Percentiles rank a stretch among this genome's conserved stretches.
phyloP scores from a whole-genome alignment of 129 eudicot genomes.

The Flaveria trinervia region DNA sequence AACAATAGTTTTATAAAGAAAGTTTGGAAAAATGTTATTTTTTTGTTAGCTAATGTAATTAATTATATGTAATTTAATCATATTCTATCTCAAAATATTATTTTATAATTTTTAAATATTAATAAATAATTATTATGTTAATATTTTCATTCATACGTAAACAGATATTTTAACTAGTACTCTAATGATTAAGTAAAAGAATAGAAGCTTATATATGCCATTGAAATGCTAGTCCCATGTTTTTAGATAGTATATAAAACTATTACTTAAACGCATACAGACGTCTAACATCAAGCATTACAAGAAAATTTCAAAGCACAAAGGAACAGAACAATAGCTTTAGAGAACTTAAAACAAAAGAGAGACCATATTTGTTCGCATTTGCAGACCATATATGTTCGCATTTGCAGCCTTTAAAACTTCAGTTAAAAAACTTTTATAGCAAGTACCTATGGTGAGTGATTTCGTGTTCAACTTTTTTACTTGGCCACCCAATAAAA shows the following conservation, averaged over 20 bases:
- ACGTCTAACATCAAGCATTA: slow-evolving; percentile 13
- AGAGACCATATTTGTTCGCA: background rate
- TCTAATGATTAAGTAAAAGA: no score
- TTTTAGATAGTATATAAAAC: background rate
- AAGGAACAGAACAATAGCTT: background rate
- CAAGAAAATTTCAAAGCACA: background rate
- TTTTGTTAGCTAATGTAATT: no score
- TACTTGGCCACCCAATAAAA: background rate
- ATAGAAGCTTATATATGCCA: no score
- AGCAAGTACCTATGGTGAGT: slow-evolving; percentile 3
- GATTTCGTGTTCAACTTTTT: background rate
- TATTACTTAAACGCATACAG: background rate
- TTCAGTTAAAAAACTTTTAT: background rate
- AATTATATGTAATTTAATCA: no score
- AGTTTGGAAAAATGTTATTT: no score
- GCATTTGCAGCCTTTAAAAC: background rate
- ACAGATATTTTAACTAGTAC: no score
- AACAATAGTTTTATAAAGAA: no score
- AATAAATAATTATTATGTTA: no score
- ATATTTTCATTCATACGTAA: no score
- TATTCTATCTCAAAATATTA: no score
- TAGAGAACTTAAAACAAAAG: background rate
- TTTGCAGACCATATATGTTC: background rate
- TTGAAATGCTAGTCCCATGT: background rate
- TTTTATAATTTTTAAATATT: no score